phyloP scores from a whole-genome alignment of 2,329 filamentous ascomycete species.

The Fusarium tricinctum region DNA sequence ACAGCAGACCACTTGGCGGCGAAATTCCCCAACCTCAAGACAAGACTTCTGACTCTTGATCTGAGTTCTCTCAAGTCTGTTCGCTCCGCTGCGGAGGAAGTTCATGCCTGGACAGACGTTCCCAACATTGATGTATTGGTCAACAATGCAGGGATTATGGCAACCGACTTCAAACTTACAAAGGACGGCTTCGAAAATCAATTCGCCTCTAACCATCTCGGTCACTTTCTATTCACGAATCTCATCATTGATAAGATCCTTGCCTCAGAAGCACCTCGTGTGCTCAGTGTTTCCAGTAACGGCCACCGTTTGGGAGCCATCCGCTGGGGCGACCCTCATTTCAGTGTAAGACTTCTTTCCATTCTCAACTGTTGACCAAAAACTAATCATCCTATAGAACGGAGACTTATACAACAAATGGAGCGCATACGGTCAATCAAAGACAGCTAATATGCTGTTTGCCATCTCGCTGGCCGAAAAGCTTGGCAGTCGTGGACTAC shows the following conservation, averaged over 20 bases:
- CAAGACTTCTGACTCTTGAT: background rate
- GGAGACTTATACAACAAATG: conserved; percentile 21
- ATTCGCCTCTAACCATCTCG: conserved; percentile 22
- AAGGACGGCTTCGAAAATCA: conserved; percentile 19
- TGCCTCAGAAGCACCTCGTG: conserved; percentile 5
- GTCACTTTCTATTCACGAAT: conserved; percentile 28
- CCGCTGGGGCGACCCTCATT: conserved; percentile 19
- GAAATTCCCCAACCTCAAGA: conserved; percentile 6
- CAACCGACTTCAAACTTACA: conserved; percentile 16
- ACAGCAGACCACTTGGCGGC: background rate
- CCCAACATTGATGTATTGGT: conserved; percentile 15
- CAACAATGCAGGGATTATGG: conserved; percentile 23
- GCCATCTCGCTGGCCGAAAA: conserved; percentile 37
- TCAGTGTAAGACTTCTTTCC: background rate
- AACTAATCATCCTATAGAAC: fast-evolving
- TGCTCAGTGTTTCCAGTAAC: conserved; percentile 21
- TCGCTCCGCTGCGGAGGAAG: conserved; percentile 3
- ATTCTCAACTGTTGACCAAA: fast-evolving
- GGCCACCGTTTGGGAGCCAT: conserved; percentile 17
- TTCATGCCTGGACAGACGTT: conserved; percentile 8
- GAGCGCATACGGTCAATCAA: conserved; percentile 26
- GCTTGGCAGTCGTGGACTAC: conserved; percentile 17
- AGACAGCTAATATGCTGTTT: conserved; percentile 31
- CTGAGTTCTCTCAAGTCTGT: conserved; percentile 13
- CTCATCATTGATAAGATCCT: conserved; percentile 2